Base-by-base conservation (phyloP, 371 early-diverging fungal species). In the Syncephalastrum monosporum region DNA sequence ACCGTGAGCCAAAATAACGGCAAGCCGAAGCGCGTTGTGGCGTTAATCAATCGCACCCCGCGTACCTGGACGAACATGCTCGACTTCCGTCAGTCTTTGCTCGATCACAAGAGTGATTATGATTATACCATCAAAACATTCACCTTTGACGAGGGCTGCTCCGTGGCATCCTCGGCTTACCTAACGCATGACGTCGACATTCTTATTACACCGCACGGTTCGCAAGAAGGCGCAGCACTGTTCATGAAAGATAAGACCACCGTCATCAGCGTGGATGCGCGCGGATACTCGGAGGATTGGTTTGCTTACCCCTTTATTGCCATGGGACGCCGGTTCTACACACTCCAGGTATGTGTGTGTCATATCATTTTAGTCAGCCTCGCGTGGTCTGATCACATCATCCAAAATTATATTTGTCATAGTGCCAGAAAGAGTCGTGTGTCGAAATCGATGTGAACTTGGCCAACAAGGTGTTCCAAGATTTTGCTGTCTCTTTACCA, bases 291-390 rank as follows among this genome's bases (percentile, higher is more conserved):
- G 16, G 83, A 83, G 47, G 21, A 50, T 17, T 83, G 82, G 83
- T 83, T 83, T 57, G 65, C 62, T n/a, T 75, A 45, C 23, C 65
- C 75, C 0, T 59, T 74, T 52, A 75, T 77, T 15, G 80, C 70
- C 4, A 55, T 78, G n/a, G 81, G 77, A 3, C 59, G 76, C 29
- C 71, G 80, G 5, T 63, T 83, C 19, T 74, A 72, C 23, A 60
- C 60, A 7, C 72, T 72, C 44, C 47, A 61, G 56, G 59, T 54
- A 58, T 7, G 61, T 23, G 10, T 43, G 13, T 27, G 38, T 38
- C 38, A 33, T 33, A 8, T 12, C 12, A 8, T 33, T 33, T 33
- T 33, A 33, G 38, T 33, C 38, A 48, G 25, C 25, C 29, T 50
- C 7, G 19, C 38, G 5, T 21, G 15, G 14, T 16, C 27, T 25